Conservation (phyloP, 2,329 filamentous ascomycete species). For the Beauveria pseudobassiana region DNA sequence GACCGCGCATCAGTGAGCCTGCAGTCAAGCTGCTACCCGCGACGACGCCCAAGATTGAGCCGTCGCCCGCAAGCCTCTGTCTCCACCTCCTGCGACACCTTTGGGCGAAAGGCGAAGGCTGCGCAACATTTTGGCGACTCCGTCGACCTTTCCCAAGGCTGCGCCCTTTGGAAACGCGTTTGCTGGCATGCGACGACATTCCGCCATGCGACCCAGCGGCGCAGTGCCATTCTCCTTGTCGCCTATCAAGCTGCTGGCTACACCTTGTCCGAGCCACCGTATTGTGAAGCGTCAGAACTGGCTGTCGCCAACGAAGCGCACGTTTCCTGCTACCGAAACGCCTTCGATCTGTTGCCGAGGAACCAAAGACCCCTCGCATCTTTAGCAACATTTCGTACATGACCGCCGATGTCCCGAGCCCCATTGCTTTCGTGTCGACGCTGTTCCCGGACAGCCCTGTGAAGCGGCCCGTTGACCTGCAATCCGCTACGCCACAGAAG, state of each 20-base stretch:
- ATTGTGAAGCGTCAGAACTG: not conserved
- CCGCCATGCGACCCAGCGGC: not conserved
- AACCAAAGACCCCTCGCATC: conserved; percentile 1
- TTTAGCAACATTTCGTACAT: not conserved
- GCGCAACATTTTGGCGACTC: not conserved
- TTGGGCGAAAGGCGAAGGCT: conserved; percentile 11
- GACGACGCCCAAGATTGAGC: conserved; percentile 16
- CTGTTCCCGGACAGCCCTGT: conserved; percentile 3
- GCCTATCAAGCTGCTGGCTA: not conserved
- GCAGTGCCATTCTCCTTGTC: not conserved
- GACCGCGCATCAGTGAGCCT: conserved; percentile 21
- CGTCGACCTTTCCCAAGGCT: conserved; percentile 6
- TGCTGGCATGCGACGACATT: conserved; percentile 6
- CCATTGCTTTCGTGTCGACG: not conserved
- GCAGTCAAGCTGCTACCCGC: conserved; percentile 24
- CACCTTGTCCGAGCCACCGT: conserved; percentile 1
- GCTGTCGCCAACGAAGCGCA: not conserved
- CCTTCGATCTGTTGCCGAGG: not conserved
- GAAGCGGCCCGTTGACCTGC: conserved; percentile 2
- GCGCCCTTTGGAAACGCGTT: conserved; percentile 1
- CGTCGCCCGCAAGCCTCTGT: conserved; percentile 25
- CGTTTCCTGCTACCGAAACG: not conserved
- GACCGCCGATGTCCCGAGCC: conserved; percentile 1
- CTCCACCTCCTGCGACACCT: conserved; percentile 20
- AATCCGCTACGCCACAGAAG: conserved; percentile 11